Evolutionary conservation across 2,329 filamentous ascomycete species (phyloP), one percentile per base, ranked within the genome.

Genomic region (Dissoconium aciculare): DNA sequence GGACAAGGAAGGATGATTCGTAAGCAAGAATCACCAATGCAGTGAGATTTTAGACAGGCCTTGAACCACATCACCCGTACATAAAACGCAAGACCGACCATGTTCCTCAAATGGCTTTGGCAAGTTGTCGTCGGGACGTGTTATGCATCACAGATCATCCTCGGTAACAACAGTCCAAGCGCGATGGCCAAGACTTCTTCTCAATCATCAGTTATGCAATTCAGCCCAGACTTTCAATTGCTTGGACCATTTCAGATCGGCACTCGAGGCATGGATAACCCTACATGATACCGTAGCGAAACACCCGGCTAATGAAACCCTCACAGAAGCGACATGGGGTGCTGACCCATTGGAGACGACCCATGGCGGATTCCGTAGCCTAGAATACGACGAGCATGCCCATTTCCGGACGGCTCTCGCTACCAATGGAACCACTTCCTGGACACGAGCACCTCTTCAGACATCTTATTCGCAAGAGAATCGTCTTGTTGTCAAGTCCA

Each of bases 221-320:
- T n/a, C n/a, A n/a, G n/a, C n/a, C n/a, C n/a, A n/a, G n/a, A 50
- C 28, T 71, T 67, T 67, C 50, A 69, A 31, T 43, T 68, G 13
- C 53, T 73, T 13, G 69, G 69, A 3, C 69, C 68, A 5, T 73
- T 71, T 42, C 62, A 65, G 39, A 62, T 66, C 33, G 69, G 69
- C 36, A 73, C 67, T 32, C 56, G 68, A 64, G 67, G 67, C 64
- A 58, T 44, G 58, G 33, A 23, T 23, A 10, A 28, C 28, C 30
- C 28, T 31, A 11, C 11, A 36, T 5, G 12, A n/a, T n/a, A n/a
- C n/a, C n/a, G n/a, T n/a, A n/a, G n/a, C n/a, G n/a, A n/a, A n/a
- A n/a, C 8, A 23, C 8, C 19, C 8, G 19, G n/a, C 8, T 23
- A 23, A 8, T 23, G 19, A 23, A 8, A 8, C n/a, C n/a, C 8